Evolutionary conservation across 177 flowering plant genomes (phyloP).

Genomic region (Vitis hybrid): DNA sequence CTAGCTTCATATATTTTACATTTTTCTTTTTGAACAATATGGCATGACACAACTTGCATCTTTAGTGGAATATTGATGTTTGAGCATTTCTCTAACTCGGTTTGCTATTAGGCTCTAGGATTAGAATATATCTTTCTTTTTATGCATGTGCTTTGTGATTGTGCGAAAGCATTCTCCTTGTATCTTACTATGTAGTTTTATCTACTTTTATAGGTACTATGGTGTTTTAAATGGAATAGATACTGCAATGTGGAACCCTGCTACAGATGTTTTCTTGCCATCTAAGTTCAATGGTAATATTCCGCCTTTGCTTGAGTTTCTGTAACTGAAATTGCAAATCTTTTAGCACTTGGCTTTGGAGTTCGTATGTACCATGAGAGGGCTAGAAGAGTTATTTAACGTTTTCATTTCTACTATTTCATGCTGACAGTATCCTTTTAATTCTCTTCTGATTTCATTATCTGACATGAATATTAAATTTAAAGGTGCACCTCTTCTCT

Average conservation of each 20-base stretch:
- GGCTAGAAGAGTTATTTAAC: background rate
- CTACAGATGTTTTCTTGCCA: constrained; percentile 59
- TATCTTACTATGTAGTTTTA: background rate
- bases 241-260: constrained; percentile 60
- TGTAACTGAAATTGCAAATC: no score
- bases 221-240: constrained; percentile 73
- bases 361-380: no score
- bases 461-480: no score
- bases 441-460: background rate
- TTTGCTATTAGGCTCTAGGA: no score
- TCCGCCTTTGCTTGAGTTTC: background rate
- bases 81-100: no score
- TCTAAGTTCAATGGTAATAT: constrained; percentile 49
- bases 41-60: no score
- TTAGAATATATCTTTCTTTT: background rate
- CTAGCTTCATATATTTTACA: no score
- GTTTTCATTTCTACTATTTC: background rate
- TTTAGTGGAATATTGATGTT: no score
- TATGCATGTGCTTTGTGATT: background rate
- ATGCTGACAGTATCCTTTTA: background rate
- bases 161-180: background rate
- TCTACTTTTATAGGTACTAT: constrained; percentile 43
- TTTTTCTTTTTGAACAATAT: no score
- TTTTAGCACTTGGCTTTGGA: no score
- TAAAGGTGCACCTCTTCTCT: no score